Evolutionary conservation across 495 filamentous ascomycete genomes (phyloP).

Genomic region (Mytilinidion resinicola): DNA sequence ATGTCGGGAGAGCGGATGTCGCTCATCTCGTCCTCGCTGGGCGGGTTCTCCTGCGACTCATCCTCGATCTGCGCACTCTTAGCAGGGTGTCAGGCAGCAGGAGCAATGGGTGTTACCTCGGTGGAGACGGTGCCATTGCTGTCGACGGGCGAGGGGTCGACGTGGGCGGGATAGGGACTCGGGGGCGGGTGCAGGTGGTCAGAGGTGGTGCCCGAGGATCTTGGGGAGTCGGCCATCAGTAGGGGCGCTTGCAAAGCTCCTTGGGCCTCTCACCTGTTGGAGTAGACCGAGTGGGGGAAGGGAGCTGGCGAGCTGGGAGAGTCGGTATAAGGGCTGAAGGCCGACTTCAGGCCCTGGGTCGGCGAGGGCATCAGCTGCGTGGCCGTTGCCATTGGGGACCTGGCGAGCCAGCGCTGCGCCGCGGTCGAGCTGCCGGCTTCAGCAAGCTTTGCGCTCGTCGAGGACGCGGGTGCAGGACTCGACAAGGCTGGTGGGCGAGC

Average conservation of each 20-base stretch:
- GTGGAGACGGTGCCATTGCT: constrained; percentile 55
- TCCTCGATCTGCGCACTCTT: constrained; percentile 55
- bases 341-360: constrained; percentile 44
- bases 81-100: not conserved
- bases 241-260: not conserved
- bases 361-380: constrained; percentile 38
- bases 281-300: constrained; percentile 36
- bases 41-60: constrained; percentile 46
- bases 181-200: constrained; percentile 24
- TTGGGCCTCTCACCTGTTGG: constrained; percentile 42
- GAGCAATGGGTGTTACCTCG: constrained; percentile 44
- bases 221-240: constrained; percentile 21
- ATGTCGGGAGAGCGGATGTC: constrained; percentile 35
- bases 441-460: not conserved
- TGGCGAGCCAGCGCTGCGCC: constrained; percentile 11
- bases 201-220: constrained; percentile 31
- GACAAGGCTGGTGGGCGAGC: constrained; percentile 2
- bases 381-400: constrained; percentile 21
- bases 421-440: not conserved
- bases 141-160: constrained; percentile 70
- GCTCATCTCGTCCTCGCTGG: constrained; percentile 31
- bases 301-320: constrained; percentile 51
- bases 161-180: constrained; percentile 39
- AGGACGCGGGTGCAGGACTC: constrained; percentile 1
- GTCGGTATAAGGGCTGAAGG: constrained; percentile 55